phyloP scores from a whole-genome alignment of 331 rosid genomes.

The Erythrophleum ivorense region DNA sequence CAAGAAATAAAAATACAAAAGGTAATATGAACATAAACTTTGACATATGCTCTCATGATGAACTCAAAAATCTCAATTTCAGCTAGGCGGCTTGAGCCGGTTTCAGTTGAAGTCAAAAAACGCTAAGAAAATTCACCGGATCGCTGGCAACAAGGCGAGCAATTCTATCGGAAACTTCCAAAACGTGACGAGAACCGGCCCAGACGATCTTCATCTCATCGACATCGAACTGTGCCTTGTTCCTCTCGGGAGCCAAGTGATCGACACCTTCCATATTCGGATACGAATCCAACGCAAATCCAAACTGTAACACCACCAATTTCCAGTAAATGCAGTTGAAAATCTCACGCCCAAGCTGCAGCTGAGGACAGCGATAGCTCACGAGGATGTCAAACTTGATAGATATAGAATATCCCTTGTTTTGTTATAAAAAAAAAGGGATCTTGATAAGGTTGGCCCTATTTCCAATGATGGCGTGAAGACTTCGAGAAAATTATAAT shows the following conservation, averaged over 20 bases:
- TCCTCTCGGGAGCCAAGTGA: conserved; percentile 80
- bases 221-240: conserved; percentile 78
- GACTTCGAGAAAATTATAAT: too few relatives aligned
- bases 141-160: conserved; percentile 92
- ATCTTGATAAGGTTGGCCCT: too few relatives aligned
- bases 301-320: background rate
- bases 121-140: conserved; percentile 58
- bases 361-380: background rate
- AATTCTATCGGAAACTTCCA: conserved; percentile 80
- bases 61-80: background rate
- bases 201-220: conserved; percentile 92
- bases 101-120: background rate
- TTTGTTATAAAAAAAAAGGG: background rate
- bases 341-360: background rate
- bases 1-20: background rate
- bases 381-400: background rate
- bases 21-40: background rate
- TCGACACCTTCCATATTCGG: conserved; percentile 65
- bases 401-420: background rate
- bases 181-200: conserved; percentile 83
- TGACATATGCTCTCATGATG: background rate
- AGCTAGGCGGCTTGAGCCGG: background rate
- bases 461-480: too few relatives aligned
- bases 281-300: background rate
- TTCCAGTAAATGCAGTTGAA: background rate